Base-by-base conservation (phyloP, 192 early-diverging fungal genomes). In the Backusella tarrabulga region DNA sequence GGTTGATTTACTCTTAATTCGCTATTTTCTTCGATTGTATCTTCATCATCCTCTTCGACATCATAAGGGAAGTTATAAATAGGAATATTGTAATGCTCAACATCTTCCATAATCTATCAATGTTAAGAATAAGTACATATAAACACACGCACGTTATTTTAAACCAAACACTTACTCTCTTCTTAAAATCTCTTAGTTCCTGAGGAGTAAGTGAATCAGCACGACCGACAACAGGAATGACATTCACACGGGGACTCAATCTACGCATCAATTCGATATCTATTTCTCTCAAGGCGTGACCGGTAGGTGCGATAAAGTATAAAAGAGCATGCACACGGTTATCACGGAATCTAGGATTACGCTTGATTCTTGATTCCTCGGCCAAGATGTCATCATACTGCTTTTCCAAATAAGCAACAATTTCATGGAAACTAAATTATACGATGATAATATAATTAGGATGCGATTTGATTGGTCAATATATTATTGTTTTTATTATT, bases 31-130 rank as follows among this genome's bases (percentile, higher is more conserved):
- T 99, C 98, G 56, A 95, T 90, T 6, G 95, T 98, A 81, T 99
- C 98, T 84, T 99, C 98, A 79, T 98, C 98, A 80, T 98, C 98
- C 76, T 97, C 97, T 74, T 99, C 97, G 21, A 84, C 77, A 73
- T 97, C 92, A 79, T 92, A 93, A 42, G 98, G 98, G 87, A 99
- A 99, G 87, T 94, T 95, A 87, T 97, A 99, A 79, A 98, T 96
- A 35, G 97, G 96, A 76, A 99, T 98, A 69, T 93, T 91, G 85
- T 97, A 96, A 81, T 94, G 89, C 12, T 92, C 90, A 88, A 99
- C 95, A 84, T 99, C 98, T 78, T 97, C 93, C 96, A 98, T 98
- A 71, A 99, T 89, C 85, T 81, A 70, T 35, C 34, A 32, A 75
- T 6, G 9, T 42, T 3, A 32, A 79, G 3, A 40, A 71, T 70